Evolutionary conservation across 2,329 filamentous ascomycete species (phyloP), one percentile per base, ranked within the genome.

Genomic region (Zarea fungicola): DNA sequence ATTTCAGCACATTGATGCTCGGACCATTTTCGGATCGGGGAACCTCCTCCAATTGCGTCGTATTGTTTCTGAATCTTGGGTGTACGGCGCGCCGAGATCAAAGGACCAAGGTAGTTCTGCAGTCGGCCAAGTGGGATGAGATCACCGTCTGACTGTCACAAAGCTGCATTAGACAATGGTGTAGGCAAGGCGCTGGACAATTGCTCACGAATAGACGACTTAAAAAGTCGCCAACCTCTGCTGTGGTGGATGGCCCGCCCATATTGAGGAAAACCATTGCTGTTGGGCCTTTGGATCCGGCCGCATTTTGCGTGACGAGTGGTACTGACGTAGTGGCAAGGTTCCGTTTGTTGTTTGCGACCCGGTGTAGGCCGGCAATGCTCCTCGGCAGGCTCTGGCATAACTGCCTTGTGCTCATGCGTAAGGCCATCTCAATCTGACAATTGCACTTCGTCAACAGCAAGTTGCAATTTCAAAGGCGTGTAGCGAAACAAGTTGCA

Each of bases 251-350:
- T 3, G 93, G 93, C 0, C 93, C 93, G 52, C 93, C 93, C 93
- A 99, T 99, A 70, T 99, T 99, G 72, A 99, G 81, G 63, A 99
- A 96, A 13, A 99, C 93, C 83, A 99, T 97, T 36, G 93, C 93
- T 5, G 93, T 99, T 7, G 91, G 90, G 0, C 92, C 92, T 62
- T 88, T 76, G 35, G 77, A 78, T 11, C 78, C 80, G 1, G 80
- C 80, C 6, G 79, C 75, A 76, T 89, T 78, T 65, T 95, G 89
- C 0, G 87, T 91, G 19, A 93, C 89, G 7, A 89, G 87, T 10
- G 87, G 86, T 5, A 81, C 82, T 36, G 46, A 49, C 18, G 65
- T 59, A 32, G 67, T 70, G 46, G 68, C 67, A 42, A 72, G 55
- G 26, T 60, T 54, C 52, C 67, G 60, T 48, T 52, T 59, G 46